Base-by-base conservation (phyloP, 768 basidiomycete species). In the Rhodotorula babjevae region DNA sequence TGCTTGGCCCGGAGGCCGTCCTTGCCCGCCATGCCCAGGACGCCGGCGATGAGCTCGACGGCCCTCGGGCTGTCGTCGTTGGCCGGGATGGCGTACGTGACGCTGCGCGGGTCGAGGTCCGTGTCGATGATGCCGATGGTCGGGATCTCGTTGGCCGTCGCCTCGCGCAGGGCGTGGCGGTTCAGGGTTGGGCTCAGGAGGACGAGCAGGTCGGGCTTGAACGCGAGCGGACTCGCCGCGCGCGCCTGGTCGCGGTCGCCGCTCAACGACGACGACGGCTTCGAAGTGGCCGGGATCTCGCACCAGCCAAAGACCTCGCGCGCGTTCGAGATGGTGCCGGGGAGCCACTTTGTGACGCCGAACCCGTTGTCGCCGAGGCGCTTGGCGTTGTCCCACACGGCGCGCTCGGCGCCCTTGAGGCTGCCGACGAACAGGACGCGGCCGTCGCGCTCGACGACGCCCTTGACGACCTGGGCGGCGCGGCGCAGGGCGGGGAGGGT, bases 61-160 rank as follows among this genome's bases (percentile, higher is more conserved):
- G 93, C 90, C 59, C 93, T 86, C 18, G 89, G 85, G 79, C 87
- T 92, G 82, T 99, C 96, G 82, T 95, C 92, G 81, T 98, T 99
- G n/a, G 92, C 93, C 0, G 93, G 94, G 79, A 99, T 97, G 56
- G 96, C 90, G 81, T 96, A 98, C 86, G 97, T 96, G 73, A 99
- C 94, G 52, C 93, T 85, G 36, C 96, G 88, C 11, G 96, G 96
- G 82, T 99, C 96, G 56, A 88, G 90, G 80, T 99, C 93, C 31
- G 93, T 92, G 82, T 99, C 96, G 65, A 94, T 87, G 71, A 98
- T 88, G 47, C 89, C 96, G 71, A 98, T 88, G 2, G 96, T 98
- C 0, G 96, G 96, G 67, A 98, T 86, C 79, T 94, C 89, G 72
- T 89, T 86, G 67, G 88, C 84, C 25, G 92, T 92, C 78, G 92